A percentile compares a stretch with the other conserved stretches of the same genome.
These are phyloP conservation scores for Taiwanofungus camphoratus DNA, from an alignment of 1,284 basidiomycete genomes.

Conservation along the genomic window DNA sequence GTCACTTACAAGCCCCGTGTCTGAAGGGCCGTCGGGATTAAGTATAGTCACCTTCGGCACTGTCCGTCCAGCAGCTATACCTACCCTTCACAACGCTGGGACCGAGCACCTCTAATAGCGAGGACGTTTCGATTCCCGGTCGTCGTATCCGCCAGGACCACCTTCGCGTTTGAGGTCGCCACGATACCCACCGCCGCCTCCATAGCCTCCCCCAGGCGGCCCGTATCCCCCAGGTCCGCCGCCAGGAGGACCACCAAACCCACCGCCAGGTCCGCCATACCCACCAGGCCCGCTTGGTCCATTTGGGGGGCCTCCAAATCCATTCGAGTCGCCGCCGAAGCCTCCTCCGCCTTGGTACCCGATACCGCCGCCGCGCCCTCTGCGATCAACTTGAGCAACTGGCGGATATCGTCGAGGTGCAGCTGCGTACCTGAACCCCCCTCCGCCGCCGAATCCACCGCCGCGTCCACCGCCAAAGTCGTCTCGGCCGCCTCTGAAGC, in stretches of 20 bases:
- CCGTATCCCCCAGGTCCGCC: constrained; percentile 31
- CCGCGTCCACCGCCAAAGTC: constrained; percentile 23
- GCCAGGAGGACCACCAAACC: constrained; percentile 28
- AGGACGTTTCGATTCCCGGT: constrained; percentile 75
- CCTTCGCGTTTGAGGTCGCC: constrained; percentile 65
- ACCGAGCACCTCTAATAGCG: constrained; percentile 50
- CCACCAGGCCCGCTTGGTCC: constrained; percentile 25
- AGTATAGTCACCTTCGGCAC: constrained; percentile 11
- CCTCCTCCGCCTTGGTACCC: constrained; percentile 64
- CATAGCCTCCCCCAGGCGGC: constrained; percentile 28
- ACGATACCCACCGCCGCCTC: constrained; percentile 29
- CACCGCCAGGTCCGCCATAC: constrained; percentile 27
- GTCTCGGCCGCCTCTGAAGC: constrained; percentile 27
- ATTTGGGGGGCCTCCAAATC: constrained; percentile 39
- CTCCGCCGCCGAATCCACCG: constrained; percentile 20
- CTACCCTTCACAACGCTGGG: not conserved
- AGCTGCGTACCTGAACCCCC: constrained; percentile 36
- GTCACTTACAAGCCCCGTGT: constrained; percentile 9
- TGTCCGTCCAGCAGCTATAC: not conserved
- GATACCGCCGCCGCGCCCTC: constrained; percentile 68
- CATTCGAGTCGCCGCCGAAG: constrained; percentile 42
- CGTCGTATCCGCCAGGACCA: constrained; percentile 68
- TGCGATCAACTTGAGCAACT: constrained; percentile 23
- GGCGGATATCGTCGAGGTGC: not conserved
- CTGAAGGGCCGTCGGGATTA: not conserved